Evolutionary conservation across 2,329 filamentous ascomycete species (phyloP).

Genomic region (Epichloe hybrida): DNA sequence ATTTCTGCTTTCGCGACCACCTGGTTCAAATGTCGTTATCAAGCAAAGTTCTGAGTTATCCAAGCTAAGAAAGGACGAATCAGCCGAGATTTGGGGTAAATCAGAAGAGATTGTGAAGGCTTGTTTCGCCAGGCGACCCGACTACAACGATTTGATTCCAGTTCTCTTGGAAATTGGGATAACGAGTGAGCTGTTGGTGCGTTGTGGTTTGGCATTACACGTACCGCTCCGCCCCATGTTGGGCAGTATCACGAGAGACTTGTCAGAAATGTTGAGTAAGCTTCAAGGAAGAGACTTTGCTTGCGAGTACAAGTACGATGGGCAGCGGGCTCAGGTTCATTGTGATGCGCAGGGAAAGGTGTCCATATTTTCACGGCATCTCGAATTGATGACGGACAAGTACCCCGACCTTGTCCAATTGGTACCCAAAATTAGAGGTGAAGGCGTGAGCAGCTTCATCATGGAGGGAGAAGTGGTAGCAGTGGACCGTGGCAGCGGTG

Average conservation of each 20-base stretch:
- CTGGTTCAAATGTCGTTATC: conserved; percentile 45
- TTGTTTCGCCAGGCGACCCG: conserved; percentile 78
- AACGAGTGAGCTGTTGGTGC: conserved; percentile 61
- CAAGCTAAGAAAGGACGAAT: conserved; percentile 67
- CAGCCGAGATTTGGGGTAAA: conserved; percentile 58
- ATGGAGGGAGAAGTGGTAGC: conserved; percentile 95
- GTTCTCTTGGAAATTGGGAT: conserved; percentile 73
- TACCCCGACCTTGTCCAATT: conserved; percentile 88
- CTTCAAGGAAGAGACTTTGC: conserved; percentile 78
- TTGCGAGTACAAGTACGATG: conserved; percentile 96
- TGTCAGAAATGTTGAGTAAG: conserved; percentile 88
- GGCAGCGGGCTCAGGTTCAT: conserved; percentile 88
- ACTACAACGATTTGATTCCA: conserved; percentile 85
- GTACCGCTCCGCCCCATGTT: conserved; percentile 87
- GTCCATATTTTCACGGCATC: conserved; percentile 84
- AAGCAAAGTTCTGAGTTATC: conserved; percentile 41
- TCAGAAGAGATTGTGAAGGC: conserved; percentile 86
- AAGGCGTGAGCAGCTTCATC: conserved; percentile 81
- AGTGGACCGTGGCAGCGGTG: conserved; percentile 65
- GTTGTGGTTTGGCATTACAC: conserved; percentile 72
- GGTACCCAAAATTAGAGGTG: conserved; percentile 72
- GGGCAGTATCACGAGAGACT: conserved; percentile 83
- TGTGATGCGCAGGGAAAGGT: conserved; percentile 76
- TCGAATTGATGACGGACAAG: conserved; percentile 96
- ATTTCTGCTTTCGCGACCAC: conserved; percentile 66